Base-by-base conservation (phyloP, 2,329 filamentous ascomycete genomes). In the Verticillium nubilum region DNA sequence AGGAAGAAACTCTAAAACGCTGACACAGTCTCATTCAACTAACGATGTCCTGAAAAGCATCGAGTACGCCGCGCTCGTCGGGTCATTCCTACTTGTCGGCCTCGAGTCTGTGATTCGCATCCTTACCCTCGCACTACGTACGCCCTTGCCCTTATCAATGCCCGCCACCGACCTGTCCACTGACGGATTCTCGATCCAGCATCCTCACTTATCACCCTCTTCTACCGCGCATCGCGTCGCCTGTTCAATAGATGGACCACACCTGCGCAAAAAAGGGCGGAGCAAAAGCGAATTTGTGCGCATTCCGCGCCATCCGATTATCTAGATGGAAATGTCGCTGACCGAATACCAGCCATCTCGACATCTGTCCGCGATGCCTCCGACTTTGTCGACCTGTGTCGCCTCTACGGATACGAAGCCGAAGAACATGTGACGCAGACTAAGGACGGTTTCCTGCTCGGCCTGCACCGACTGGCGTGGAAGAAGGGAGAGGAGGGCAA, bases 371-470 rank as follows among this genome's bases (percentile, higher is more conserved):
- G 92, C 59, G 88, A 95, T 70, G 92, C 94, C 4, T 86, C 90
- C 62, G 95, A 98, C 70, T 98, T 99, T 72, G 86, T 92, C 53
- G 94, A 98, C 70, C 84, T 99, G n/a, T 98, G 94, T 74, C 88
- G 87, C 42, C 78, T 97, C 13, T 97, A 88, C 73, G 94, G 93
- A 54, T 98, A 97, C 74, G 89, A 91, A 67, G 91, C 94, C 5
- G 95, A 99, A 73, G 95, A 99, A 75, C 95, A 99, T 72, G 88
- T 99, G 56, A 90, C 96, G 12, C 93, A 97, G 74, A 99, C 95
- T 2, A 87, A 86, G 62, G 95, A 99, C 78, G 95, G 95, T 17
- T 99, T 96, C 70, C 80, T 99, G 52, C 84, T 99, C 17, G 94
- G 94, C 9, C 76, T 98, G 60, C 95, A 99, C 73, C 86, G 95